Percentiles rank a stretch among this genome's conserved stretches.
Evolutionary conservation across 345 rosid species (phyloP).

Genomic region (Abelmoschus esculentus): DNA sequence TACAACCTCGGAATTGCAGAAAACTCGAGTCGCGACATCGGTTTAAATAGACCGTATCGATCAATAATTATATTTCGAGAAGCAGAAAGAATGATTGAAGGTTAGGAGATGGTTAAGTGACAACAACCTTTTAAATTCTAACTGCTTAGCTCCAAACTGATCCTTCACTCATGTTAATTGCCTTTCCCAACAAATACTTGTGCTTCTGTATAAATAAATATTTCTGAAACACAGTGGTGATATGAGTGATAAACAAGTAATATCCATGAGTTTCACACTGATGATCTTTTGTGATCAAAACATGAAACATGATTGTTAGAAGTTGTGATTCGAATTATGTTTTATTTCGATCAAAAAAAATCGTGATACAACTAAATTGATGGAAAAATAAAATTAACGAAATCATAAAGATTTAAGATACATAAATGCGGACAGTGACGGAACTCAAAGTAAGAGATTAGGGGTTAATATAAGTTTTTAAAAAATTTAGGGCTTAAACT

Average conservation of each 20-base stretch:
- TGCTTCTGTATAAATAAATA: neutral
- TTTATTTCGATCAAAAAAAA: too few species aligned
- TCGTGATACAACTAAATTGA: too few species aligned
- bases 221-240: neutral
- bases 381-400: too few species aligned
- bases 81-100: conserved; percentile 61
- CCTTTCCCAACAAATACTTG: conserved; percentile 33
- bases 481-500: too few species aligned
- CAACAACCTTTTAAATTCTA: conserved; percentile 34
- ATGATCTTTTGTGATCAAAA: neutral
- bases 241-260: neutral
- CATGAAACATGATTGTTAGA: neutral
- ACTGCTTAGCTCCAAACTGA: conserved; percentile 56
- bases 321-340: too few species aligned
- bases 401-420: too few species aligned
- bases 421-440: too few species aligned
- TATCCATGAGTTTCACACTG: neutral
- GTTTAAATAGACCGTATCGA: conserved; percentile 51
- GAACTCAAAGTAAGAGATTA: too few species aligned
- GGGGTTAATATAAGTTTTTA: too few species aligned
- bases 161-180: conserved; percentile 44
- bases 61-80: conserved; percentile 39
- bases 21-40: conserved; percentile 1
- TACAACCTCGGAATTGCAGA: neutral
- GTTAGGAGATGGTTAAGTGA: conserved; percentile 83